These are phyloP conservation scores for Luffa acutangula DNA, from an alignment of 306 rosid species.

Conservation along the genomic window DNA sequence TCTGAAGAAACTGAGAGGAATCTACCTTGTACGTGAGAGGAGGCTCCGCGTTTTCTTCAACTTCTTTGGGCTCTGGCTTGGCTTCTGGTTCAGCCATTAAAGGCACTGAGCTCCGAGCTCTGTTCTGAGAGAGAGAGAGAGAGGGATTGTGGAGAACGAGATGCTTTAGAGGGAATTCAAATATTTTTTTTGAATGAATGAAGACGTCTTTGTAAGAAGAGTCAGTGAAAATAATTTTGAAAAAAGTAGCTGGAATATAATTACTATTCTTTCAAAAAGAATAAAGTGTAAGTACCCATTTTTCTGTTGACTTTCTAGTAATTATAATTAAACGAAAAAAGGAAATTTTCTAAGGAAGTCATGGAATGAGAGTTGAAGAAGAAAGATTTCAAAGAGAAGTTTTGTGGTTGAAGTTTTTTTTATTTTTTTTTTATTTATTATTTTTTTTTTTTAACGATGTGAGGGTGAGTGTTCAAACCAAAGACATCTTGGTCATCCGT, in stretches of 20 bases:
- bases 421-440: too few species aligned
- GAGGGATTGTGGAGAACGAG: background rate
- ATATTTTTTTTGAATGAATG: background rate
- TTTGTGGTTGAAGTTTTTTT: too few species aligned
- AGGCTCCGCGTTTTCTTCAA: background rate
- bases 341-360: too few species aligned
- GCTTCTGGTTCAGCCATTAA: background rate
- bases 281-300: too few species aligned
- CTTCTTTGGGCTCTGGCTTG: background rate
- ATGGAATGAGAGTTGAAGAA: too few species aligned
- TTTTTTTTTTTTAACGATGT: too few species aligned
- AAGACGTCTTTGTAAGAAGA: background rate
- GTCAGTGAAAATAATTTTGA: background rate
- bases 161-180: background rate
- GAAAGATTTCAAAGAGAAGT: too few species aligned
- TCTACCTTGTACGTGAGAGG: background rate
- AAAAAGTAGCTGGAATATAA: background rate
- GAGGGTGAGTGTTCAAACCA: too few species aligned
- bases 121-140: background rate
- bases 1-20: background rate
- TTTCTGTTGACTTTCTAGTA: too few species aligned
- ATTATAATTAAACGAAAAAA: too few species aligned
- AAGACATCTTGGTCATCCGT: too few species aligned
- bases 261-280: background rate
- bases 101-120: background rate